Conservation (phyloP, 768 basidiomycete species). For the Coprinellus micaceus region DNA sequence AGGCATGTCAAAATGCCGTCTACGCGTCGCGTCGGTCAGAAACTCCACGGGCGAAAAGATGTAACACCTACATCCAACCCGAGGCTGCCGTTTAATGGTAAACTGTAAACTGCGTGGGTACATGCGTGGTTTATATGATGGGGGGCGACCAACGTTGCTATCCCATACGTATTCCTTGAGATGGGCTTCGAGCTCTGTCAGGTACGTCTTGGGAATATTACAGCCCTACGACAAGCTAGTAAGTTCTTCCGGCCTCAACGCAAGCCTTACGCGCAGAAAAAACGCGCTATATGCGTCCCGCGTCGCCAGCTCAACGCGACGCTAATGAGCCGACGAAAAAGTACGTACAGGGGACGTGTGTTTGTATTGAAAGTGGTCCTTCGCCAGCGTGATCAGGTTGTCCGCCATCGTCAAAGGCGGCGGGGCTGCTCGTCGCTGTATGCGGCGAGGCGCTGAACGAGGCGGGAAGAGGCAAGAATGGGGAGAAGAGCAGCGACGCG, state of each 20-base stretch:
- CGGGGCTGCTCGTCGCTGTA: not conserved
- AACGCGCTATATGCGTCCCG: not conserved
- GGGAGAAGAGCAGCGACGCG: no score
- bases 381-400: not conserved
- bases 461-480: not conserved
- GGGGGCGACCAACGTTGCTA: conserved; percentile 25
- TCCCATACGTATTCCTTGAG: conserved; percentile 29
- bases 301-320: not conserved
- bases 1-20: conserved; percentile 43
- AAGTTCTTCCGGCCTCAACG: not conserved
- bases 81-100: conserved; percentile 32
- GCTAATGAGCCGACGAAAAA: not conserved
- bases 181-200: conserved; percentile 34
- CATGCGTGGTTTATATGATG: conserved; percentile 2
- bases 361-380: not conserved
- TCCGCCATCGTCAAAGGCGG: not conserved
- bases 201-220: conserved; percentile 30
- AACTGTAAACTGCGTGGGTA: conserved; percentile 26
- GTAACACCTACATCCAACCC: conserved; percentile 34
- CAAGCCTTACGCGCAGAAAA: not conserved
- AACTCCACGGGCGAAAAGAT: conserved; percentile 11
- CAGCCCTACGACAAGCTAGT: not conserved
- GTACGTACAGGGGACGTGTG: not conserved
- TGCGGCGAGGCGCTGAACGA: not conserved
- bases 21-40: conserved; percentile 18